Evolutionary conservation across 2,329 filamentous ascomycete genomes (phyloP).

Genomic region (Cryphonectria japonica): DNA sequence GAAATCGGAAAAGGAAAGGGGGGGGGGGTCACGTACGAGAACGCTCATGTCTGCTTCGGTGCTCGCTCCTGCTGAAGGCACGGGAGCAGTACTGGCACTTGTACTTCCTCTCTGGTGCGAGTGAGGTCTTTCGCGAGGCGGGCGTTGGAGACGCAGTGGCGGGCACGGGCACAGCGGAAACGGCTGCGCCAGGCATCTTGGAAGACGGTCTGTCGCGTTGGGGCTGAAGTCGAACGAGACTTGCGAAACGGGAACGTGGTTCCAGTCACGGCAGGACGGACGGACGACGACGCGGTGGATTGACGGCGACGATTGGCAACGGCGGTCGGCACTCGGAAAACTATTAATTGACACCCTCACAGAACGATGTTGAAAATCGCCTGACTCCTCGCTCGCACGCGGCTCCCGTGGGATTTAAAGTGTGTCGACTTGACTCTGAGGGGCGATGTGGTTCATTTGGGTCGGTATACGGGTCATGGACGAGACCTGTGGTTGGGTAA

Average conservation of each 20-base stretch:
- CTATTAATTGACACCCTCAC: constrained; percentile 39
- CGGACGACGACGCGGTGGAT: constrained; percentile 34
- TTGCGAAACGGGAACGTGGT: constrained; percentile 27
- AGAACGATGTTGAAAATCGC: constrained; percentile 66
- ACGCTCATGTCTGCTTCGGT: constrained; percentile 94
- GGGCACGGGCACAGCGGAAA: constrained; percentile 60
- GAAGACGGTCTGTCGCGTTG: constrained; percentile 40
- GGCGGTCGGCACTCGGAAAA: constrained; percentile 40
- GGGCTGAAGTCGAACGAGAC: constrained; percentile 29
- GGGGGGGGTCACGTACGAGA: constrained; percentile 75
- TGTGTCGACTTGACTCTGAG: constrained; percentile 62
- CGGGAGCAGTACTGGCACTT: constrained; percentile 99
- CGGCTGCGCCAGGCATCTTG: constrained; percentile 72
- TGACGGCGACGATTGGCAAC: constrained; percentile 33
- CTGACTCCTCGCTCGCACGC: constrained; percentile 60
- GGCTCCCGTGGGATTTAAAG: constrained; percentile 73
- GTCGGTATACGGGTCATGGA: constrained; percentile 60
- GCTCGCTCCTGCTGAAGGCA: constrained; percentile 96
- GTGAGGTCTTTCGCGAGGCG: constrained; percentile 73
- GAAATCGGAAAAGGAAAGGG: not conserved
- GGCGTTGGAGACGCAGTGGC: constrained; percentile 65
- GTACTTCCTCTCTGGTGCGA: constrained; percentile 95
- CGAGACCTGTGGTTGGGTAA: constrained; percentile 44
- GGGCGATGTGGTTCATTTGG: constrained; percentile 57
- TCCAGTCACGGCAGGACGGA: constrained; percentile 28